Percentiles rank a stretch among this genome's conserved stretches.
Evolutionary conservation across 108 stramenopile species (phyloP).

Genomic region (Discostella pseudostelligera): DNA sequence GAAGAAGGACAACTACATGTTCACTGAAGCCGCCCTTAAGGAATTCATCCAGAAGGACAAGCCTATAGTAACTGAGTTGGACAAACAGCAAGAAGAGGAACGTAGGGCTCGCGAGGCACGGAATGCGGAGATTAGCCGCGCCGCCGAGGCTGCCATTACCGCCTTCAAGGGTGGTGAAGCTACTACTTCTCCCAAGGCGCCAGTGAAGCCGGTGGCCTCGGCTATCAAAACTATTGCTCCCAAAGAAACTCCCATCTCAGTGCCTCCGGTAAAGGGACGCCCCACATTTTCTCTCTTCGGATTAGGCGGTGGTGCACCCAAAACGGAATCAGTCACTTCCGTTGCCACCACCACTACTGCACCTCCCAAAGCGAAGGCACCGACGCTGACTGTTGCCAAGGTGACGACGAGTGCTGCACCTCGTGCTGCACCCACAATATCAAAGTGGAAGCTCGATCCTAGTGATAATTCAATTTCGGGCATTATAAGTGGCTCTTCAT

Average conservation of each 20-base stretch:
- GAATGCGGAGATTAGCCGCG: constrained; percentile 24
- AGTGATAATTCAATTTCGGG: constrained; percentile 57
- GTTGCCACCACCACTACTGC: not conserved
- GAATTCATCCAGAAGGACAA: constrained; percentile 44
- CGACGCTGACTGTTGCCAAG: too few relatives aligned
- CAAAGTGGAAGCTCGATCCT: constrained; percentile 51
- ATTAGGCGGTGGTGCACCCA: constrained; percentile 20
- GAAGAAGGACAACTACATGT: constrained; percentile 40
- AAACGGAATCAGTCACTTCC: not conserved
- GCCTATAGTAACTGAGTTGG: constrained; percentile 36
- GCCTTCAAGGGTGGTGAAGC: constrained; percentile 11
- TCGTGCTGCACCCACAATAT: constrained; percentile 51
- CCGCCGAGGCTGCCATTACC: constrained; percentile 7
- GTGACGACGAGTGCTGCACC: constrained; percentile 29
- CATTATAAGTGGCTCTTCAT: constrained; percentile 46
- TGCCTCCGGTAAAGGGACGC: constrained; percentile 37
- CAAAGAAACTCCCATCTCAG: constrained; percentile 8
- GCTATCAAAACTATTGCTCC: constrained; percentile 16
- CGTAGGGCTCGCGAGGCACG: constrained; percentile 18
- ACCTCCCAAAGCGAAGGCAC: constrained; percentile 15
- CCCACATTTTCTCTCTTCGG: constrained; percentile 55
- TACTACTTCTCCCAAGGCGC: constrained; percentile 9
- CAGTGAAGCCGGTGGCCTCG: constrained; percentile 8
- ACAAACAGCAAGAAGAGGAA: constrained; percentile 39
- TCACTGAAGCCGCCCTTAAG: constrained; percentile 45